A percentile compares a stretch with the other conserved stretches of the same genome.
These are phyloP conservation scores for Annulohypoxylon stygium DNA, from an alignment of 495 filamentous ascomycete genomes.

Conservation along the genomic window DNA sequence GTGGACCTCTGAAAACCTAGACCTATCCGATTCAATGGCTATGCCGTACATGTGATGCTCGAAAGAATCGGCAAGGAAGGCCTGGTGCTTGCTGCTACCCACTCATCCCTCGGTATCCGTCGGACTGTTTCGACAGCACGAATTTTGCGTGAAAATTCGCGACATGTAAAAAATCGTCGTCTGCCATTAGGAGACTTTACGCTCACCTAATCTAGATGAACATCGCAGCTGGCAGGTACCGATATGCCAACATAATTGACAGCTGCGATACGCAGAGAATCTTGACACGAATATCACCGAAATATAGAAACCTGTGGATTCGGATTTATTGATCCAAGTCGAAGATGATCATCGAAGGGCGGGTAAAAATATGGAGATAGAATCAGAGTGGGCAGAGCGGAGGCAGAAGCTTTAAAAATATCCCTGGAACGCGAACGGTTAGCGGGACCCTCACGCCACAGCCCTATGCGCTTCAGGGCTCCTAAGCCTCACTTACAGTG, in stretches of 20 bases:
- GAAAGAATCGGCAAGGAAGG: conserved; percentile 18
- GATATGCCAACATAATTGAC: background rate
- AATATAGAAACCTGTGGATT: background rate
- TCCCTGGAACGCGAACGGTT: background rate
- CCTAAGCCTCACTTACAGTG: background rate
- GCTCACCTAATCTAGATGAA: background rate
- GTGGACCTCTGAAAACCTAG: conserved; percentile 38
- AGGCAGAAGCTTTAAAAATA: conserved; percentile 5
- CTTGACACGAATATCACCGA: background rate
- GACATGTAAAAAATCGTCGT: background rate
- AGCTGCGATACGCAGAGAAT: background rate
- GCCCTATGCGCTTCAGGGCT: background rate
- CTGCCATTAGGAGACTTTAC: conserved; percentile 1
- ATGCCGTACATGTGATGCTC: conserved; percentile 29
- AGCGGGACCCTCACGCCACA: background rate
- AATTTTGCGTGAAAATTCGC: conserved; percentile 2
- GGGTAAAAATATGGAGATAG: conserved; percentile 5
- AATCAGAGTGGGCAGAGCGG: conserved; percentile 2
- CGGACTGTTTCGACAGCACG: conserved; percentile 12
- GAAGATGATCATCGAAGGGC: background rate
- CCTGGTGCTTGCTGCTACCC: conserved; percentile 14
- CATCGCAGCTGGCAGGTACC: background rate
- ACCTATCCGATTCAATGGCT: conserved; percentile 27
- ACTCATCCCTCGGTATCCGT: conserved; percentile 10
- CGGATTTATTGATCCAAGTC: background rate